These are phyloP conservation scores for Calonectria henricotiae DNA, from an alignment of 2,329 filamentous ascomycete species.

Conservation along the genomic window DNA sequence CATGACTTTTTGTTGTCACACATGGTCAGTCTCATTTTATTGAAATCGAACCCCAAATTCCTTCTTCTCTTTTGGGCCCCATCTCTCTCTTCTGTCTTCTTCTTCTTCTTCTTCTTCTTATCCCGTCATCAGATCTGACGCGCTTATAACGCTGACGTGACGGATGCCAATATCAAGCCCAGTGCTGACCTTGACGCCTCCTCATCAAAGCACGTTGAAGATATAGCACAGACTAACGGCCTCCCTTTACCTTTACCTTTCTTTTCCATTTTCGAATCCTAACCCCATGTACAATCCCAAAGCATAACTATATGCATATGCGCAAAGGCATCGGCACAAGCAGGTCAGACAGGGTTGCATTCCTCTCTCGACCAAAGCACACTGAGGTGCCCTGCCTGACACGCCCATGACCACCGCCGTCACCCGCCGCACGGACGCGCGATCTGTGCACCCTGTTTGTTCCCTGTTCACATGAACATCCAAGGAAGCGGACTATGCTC, in stretches of 20 bases:
- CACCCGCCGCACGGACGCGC: conserved; percentile 26
- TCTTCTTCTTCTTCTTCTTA: background rate
- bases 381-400: background rate
- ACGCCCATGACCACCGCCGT: conserved; percentile 6
- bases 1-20: background rate
- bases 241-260: background rate
- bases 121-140: background rate
- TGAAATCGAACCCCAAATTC: background rate
- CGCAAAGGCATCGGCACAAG: conserved; percentile 22
- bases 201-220: background rate
- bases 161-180: background rate
- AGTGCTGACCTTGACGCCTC: background rate
- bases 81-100: background rate
- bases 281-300: conserved; percentile 18
- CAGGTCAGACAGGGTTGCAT: conserved; percentile 14
- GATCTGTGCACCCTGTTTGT: conserved; percentile 10
- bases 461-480: conserved; percentile 20
- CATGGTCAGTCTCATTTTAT: background rate
- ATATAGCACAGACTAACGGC: background rate
- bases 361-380: conserved; percentile 4
- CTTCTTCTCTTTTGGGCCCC: background rate
- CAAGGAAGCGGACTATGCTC: conserved; percentile 17
- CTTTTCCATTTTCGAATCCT: background rate
- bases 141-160: background rate
- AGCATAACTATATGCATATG: conserved; percentile 22